These are phyloP conservation scores for Backusella luteola DNA, from an alignment of 192 early-diverging fungal genomes.

Conservation along the genomic window DNA sequence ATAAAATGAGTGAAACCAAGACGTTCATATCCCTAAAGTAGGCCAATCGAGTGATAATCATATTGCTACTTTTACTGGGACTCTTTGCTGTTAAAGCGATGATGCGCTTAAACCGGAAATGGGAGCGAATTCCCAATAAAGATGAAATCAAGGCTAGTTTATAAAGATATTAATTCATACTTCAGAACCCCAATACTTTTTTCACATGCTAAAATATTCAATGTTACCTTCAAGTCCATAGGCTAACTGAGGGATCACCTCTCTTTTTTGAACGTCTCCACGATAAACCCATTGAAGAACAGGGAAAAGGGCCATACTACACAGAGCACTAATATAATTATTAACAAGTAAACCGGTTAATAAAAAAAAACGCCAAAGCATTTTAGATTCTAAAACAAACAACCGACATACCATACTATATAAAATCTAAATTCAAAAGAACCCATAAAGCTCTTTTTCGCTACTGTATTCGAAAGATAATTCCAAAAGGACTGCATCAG, in stretches of 20 bases:
- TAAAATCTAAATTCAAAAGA: slow-evolving; percentile 33
- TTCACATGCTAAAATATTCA: slow-evolving; percentile 3
- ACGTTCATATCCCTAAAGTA: slow-evolving; percentile 39
- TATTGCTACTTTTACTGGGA: not conserved
- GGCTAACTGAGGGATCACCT: slow-evolving; percentile 28
- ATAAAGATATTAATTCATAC: not conserved
- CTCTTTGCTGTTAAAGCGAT: slow-evolving; percentile 21
- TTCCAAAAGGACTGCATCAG: slow-evolving; percentile 40
- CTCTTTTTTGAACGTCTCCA: slow-evolving; percentile 11
- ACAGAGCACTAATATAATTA: slow-evolving; percentile 10
- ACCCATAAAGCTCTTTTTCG: slow-evolving; percentile 30
- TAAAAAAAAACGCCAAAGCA: too few species aligned
- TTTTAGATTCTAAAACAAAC: not conserved
- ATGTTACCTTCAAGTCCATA: slow-evolving; percentile 31
- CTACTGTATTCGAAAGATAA: slow-evolving; percentile 34
- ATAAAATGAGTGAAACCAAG: slow-evolving; percentile 17
- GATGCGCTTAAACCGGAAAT: slow-evolving; percentile 25
- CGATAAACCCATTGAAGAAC: slow-evolving; percentile 22
- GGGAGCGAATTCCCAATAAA: slow-evolving; percentile 25
- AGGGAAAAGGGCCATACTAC: slow-evolving; percentile 25
- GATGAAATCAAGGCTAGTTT: slow-evolving; percentile 11
- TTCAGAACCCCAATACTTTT: not conserved
- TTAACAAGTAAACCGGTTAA: too few species aligned
- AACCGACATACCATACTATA: slow-evolving; percentile 19
- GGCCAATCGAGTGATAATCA: slow-evolving; percentile 19